Evolutionary conservation across 495 filamentous ascomycete genomes (phyloP).

Genomic region (Arthonia radiata): DNA sequence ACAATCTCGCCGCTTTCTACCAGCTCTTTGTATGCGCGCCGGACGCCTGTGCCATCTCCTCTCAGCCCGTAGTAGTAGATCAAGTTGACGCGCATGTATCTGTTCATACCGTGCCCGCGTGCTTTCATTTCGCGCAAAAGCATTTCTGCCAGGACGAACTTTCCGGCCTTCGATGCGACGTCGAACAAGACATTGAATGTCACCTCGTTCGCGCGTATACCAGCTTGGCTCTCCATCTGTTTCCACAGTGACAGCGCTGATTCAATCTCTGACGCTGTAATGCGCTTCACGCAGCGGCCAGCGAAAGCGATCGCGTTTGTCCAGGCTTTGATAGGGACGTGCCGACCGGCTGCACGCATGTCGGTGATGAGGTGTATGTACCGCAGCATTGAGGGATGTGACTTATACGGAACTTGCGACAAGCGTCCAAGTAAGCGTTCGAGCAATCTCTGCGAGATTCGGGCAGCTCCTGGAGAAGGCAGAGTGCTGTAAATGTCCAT

Average conservation of each 20-base stretch:
- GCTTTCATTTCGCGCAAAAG: constrained; percentile 55
- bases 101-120: constrained; percentile 36
- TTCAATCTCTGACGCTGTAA: constrained; percentile 38
- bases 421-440: no score
- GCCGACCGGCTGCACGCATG: no score
- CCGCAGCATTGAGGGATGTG: no score
- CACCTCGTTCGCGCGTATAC: constrained; percentile 34
- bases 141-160: constrained; percentile 60
- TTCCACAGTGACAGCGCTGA: constrained; percentile 61
- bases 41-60: constrained; percentile 39
- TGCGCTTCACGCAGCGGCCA: constrained; percentile 37
- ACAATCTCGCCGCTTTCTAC: constrained; percentile 64
- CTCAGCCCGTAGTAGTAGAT: constrained; percentile 64
- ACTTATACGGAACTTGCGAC: no score
- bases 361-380: no score
- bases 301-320: constrained; percentile 60
- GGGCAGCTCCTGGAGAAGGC: no score
- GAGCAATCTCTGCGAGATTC: no score
- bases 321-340: no score
- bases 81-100: constrained; percentile 50
- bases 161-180: constrained; percentile 58
- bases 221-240: constrained; percentile 57
- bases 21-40: constrained; percentile 47
- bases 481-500: no score
- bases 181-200: constrained; percentile 89